These are phyloP conservation scores for Penicillium occitanis DNA, from an alignment of 2,329 filamentous ascomycete species.

Conservation along the genomic window DNA sequence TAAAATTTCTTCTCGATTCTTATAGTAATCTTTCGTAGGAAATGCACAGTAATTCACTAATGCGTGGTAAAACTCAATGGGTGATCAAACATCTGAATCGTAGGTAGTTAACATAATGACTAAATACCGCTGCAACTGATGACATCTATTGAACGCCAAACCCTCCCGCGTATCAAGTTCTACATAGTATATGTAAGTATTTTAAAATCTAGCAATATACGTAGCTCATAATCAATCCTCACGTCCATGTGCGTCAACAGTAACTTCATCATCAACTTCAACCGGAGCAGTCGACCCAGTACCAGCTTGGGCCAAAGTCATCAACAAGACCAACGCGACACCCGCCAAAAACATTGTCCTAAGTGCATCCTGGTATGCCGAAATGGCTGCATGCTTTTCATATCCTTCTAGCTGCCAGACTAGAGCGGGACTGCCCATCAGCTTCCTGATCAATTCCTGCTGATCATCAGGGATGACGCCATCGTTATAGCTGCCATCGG, in stretches of 20 bases:
- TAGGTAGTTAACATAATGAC: background rate
- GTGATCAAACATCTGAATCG: background rate
- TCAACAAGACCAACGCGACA: slow-evolving; percentile 50
- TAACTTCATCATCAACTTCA: background rate
- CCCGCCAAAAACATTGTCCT: slow-evolving; percentile 55
- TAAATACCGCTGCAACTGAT: background rate
- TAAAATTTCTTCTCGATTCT: background rate
- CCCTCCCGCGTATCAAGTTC: background rate
- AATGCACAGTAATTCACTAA: background rate
- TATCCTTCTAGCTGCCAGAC: slow-evolving; percentile 51
- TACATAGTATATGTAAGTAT: background rate
- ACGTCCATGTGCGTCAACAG: background rate
- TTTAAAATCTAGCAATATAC: too few relatives aligned
- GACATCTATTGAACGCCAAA: background rate
- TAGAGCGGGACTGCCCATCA: slow-evolving; percentile 60
- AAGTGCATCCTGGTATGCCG: slow-evolving; percentile 56
- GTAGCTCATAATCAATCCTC: background rate
- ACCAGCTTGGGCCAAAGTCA: slow-evolving; percentile 56
- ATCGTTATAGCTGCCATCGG: slow-evolving; percentile 5
- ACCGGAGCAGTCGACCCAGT: slow-evolving; percentile 55
- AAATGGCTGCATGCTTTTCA: slow-evolving; percentile 53
- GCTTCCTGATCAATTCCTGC: slow-evolving; percentile 52
- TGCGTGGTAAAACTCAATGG: background rate
- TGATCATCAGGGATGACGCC: slow-evolving; percentile 29
- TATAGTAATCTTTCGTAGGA: background rate